phyloP scores from a whole-genome alignment of 495 filamentous ascomycete species.

The Thermochaetoides thermophila region DNA sequence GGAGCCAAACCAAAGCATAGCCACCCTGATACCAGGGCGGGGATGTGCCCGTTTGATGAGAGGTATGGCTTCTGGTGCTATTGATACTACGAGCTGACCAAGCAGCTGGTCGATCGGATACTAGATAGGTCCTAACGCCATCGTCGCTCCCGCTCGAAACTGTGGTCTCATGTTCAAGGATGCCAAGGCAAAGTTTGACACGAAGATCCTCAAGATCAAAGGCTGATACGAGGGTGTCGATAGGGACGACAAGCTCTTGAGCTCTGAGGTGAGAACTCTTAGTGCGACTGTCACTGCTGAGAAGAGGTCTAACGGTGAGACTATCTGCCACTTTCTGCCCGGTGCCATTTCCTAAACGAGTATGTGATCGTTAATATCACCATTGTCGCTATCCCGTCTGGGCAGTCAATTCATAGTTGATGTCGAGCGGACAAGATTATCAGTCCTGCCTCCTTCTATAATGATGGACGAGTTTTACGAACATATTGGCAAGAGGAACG shows the following conservation, averaged over 20 bases:
- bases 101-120: conserved; percentile 11
- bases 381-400: conserved; percentile 3
- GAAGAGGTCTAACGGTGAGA: background rate
- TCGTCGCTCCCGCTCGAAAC: conserved; percentile 9
- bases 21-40: background rate
- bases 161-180: conserved; percentile 7
- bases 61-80: conserved; percentile 14
- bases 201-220: conserved; percentile 9
- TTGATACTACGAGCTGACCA: conserved; percentile 9
- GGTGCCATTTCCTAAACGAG: conserved; percentile 2
- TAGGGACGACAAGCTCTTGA: conserved; percentile 7
- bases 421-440: conserved; percentile 5
- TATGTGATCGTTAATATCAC: conserved; percentile 11
- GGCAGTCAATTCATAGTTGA: background rate
- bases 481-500: conserved; percentile 3
- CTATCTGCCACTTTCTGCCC: conserved; percentile 2
- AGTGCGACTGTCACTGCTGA: conserved; percentile 1
- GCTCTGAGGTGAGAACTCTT: conserved; percentile 2
- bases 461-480: conserved; percentile 19
- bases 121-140: conserved; percentile 12
- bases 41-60: conserved; percentile 8
- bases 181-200: conserved; percentile 13
- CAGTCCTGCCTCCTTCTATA: conserved; percentile 12
- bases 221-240: conserved; percentile 1
- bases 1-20: conserved; percentile 4